Conservation (phyloP, 768 basidiomycete genomes). For the Leccinum ochraceum region DNA sequence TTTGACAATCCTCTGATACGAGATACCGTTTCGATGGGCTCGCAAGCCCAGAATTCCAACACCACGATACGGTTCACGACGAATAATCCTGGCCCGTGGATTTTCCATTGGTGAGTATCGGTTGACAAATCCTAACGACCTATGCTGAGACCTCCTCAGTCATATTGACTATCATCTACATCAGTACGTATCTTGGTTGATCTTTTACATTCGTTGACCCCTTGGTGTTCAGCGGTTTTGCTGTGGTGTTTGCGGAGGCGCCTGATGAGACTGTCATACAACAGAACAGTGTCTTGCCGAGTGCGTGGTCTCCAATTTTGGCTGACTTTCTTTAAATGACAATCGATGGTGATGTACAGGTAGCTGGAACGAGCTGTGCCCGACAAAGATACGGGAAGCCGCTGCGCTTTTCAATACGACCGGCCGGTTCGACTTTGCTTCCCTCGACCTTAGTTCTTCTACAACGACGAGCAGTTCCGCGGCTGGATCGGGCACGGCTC, state of each 20-base stretch:
- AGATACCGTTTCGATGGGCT: slow-evolving; percentile 37
- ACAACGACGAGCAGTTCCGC: neutral
- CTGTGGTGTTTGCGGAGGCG: slow-evolving; percentile 32
- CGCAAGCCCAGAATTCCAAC: slow-evolving; percentile 37
- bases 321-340: neutral
- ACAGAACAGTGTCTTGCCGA: slow-evolving; percentile 20
- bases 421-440: slow-evolving; percentile 19
- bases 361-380: slow-evolving; percentile 25
- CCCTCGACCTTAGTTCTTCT: slow-evolving; percentile 10
- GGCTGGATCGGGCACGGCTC: neutral
- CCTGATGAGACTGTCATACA: slow-evolving; percentile 19
- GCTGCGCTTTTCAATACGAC: slow-evolving; percentile 19
- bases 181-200: slow-evolving; percentile 14
- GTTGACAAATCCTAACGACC: neutral
- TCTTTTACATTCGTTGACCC: slow-evolving; percentile 7
- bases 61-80: slow-evolving; percentile 61
- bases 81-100: slow-evolving; percentile 68
- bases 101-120: slow-evolving; percentile 41
- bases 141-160: slow-evolving; percentile 16
- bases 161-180: slow-evolving; percentile 35
- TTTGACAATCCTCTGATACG: slow-evolving; percentile 39
- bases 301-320: slow-evolving; percentile 12
- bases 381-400: slow-evolving; percentile 18
- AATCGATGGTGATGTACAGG: slow-evolving; percentile 8
- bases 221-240: slow-evolving; percentile 27